phyloP scores from a whole-genome alignment of 2,329 filamentous ascomycete species.

The Alternaria gansuensis region DNA sequence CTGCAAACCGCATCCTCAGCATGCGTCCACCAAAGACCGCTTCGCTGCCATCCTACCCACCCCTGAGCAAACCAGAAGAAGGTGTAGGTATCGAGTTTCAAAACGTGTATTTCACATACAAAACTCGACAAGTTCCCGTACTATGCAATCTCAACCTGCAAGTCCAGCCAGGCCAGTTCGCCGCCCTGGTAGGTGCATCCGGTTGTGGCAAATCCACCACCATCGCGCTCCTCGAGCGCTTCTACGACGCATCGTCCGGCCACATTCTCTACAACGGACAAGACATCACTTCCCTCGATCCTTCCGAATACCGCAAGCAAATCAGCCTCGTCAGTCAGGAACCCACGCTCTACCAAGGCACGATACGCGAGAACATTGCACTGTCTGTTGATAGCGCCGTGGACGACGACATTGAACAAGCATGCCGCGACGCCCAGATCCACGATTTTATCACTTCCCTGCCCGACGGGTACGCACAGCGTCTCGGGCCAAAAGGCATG shows the following conservation, averaged over 20 bases:
- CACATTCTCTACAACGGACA: slow-evolving; percentile 64
- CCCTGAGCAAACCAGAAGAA: slow-evolving; percentile 19
- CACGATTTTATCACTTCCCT: slow-evolving; percentile 52
- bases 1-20: slow-evolving; percentile 51
- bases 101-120: slow-evolving; percentile 93
- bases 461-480: slow-evolving; percentile 48
- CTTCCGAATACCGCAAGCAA: slow-evolving; percentile 52
- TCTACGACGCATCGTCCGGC: slow-evolving; percentile 74
- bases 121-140: slow-evolving; percentile 80
- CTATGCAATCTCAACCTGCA: slow-evolving; percentile 58
- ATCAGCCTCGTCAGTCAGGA: slow-evolving; percentile 59
- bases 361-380: slow-evolving; percentile 53
- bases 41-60: slow-evolving; percentile 18
- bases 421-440: slow-evolving; percentile 51
- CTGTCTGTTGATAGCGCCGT: slow-evolving; percentile 46
- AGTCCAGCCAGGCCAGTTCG: slow-evolving; percentile 69
- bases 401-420: slow-evolving; percentile 42
- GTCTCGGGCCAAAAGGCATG: slow-evolving; percentile 50
- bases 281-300: slow-evolving; percentile 50
- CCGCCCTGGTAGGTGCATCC: slow-evolving; percentile 73
- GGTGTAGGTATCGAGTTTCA: slow-evolving; percentile 76
- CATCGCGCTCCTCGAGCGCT: slow-evolving; percentile 68
- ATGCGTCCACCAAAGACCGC: slow-evolving; percentile 38
- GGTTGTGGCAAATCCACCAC: slow-evolving; percentile 77
- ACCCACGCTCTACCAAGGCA: slow-evolving; percentile 58